Conservation (phyloP, 306 rosid genomes). For the Quercus rubra region DNA sequence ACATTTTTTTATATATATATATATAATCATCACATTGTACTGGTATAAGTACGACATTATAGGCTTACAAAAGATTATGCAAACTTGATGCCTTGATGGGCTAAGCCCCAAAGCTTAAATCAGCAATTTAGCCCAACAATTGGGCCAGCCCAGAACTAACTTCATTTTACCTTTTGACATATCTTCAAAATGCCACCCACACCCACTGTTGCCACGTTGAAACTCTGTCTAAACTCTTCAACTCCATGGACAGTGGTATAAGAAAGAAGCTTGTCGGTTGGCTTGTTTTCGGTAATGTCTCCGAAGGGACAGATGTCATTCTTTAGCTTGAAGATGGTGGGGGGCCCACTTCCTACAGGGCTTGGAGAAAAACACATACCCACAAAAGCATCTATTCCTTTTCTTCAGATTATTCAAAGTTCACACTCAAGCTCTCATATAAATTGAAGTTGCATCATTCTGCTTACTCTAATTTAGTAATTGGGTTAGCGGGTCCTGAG, state of each 20-base stretch:
- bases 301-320: slow-evolving; percentile 21
- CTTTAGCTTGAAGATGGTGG: background rate
- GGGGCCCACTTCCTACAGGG: slow-evolving; percentile 5
- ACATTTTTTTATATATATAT: too few species aligned
- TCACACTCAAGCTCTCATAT: background rate
- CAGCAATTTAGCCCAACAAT: too few species aligned
- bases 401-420: slow-evolving; percentile 19
- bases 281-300: background rate
- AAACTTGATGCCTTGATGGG: too few species aligned
- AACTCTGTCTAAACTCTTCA: background rate
- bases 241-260: background rate
- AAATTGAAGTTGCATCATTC: background rate
- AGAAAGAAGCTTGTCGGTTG: too few species aligned
- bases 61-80: too few species aligned
- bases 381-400: slow-evolving; percentile 11
- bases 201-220: too few species aligned
- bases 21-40: too few species aligned
- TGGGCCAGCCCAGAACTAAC: too few species aligned
- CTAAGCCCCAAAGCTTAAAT: too few species aligned
- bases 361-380: background rate
- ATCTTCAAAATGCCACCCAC: too few species aligned
- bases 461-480: background rate
- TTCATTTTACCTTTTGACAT: too few species aligned
- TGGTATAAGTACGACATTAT: too few species aligned
- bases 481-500: background rate